Percentiles rank a stretch among this genome's conserved stretches.
These are phyloP conservation scores for Epichloe bromicola DNA, from an alignment of 2,329 filamentous ascomycete genomes.

Conservation along the genomic window DNA sequence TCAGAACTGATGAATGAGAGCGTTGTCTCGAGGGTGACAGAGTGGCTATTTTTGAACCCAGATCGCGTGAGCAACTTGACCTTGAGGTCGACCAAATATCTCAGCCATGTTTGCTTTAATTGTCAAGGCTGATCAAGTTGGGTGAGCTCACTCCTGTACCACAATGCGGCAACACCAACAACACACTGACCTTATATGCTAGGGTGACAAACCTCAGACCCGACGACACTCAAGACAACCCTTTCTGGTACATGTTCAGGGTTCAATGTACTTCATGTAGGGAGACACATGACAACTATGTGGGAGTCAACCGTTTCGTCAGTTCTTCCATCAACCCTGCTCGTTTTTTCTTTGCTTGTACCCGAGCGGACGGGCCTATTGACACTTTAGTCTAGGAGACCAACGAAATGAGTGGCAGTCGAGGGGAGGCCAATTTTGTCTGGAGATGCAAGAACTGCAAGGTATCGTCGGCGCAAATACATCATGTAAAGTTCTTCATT, in stretches of 20 bases:
- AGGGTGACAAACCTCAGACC: conserved; percentile 88
- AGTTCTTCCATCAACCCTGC: conserved; percentile 17
- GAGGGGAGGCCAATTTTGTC: conserved; percentile 97
- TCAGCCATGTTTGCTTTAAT: conserved; percentile 49
- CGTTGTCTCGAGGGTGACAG: too few species aligned
- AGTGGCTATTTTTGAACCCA: too few species aligned
- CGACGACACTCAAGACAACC: conserved; percentile 63
- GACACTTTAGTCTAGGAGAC: conserved; percentile 46
- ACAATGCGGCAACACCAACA: neutral
- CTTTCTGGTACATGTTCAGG: conserved; percentile 96
- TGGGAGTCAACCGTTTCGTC: conserved; percentile 83
- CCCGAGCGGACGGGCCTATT: neutral
- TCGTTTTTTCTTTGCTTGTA: neutral
- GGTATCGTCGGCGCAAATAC: conserved; percentile 32
- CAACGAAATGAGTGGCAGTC: conserved; percentile 83
- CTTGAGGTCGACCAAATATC: neutral
- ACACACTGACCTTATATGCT: conserved; percentile 2
- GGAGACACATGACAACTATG: conserved; percentile 75
- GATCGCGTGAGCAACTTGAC: neutral
- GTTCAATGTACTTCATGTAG: conserved; percentile 97
- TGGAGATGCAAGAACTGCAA: conserved; percentile 99
- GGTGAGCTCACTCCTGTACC: conserved; percentile 32
- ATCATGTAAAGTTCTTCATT: neutral
- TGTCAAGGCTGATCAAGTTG: conserved; percentile 55
- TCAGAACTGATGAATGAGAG: too few species aligned